phyloP scores from a whole-genome alignment of 1,284 basidiomycete genomes.

The Austroboletus rostrupii region DNA sequence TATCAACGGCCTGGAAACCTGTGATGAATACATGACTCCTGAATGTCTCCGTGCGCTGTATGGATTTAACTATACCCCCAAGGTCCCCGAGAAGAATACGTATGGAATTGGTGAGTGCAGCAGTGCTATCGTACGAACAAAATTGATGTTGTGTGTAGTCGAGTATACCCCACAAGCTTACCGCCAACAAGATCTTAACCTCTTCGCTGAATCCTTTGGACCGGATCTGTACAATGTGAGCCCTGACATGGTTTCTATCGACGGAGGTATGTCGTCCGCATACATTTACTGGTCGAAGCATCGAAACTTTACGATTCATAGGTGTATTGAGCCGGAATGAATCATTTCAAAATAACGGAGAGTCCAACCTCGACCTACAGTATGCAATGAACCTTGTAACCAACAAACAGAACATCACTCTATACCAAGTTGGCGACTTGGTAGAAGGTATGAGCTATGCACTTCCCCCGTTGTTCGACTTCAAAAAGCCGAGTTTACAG shows the following conservation, averaged over 20 bases:
- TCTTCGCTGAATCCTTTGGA: slow-evolving; percentile 40
- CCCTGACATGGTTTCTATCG: slow-evolving; percentile 38
- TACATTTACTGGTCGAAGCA: neutral
- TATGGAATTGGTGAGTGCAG: slow-evolving; percentile 44
- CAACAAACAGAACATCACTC: slow-evolving; percentile 35
- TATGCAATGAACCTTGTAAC: slow-evolving; percentile 47
- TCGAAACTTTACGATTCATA: slow-evolving; percentile 15
- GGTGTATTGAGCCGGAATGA: slow-evolving; percentile 31
- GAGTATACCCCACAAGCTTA: slow-evolving; percentile 51
- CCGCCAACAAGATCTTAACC: slow-evolving; percentile 40
- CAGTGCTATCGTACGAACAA: neutral
- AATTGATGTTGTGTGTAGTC: slow-evolving; percentile 27
- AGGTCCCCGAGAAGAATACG: slow-evolving; percentile 39
- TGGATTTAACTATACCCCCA: slow-evolving; percentile 39
- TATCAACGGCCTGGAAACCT: slow-evolving; percentile 30
- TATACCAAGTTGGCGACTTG: slow-evolving; percentile 48
- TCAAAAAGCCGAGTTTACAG: slow-evolving; percentile 17
- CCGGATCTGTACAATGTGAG: slow-evolving; percentile 32
- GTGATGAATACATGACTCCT: slow-evolving; percentile 43
- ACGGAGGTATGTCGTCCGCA: slow-evolving; percentile 37
- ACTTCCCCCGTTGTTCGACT: neutral
- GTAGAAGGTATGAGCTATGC: slow-evolving; percentile 32
- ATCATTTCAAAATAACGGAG: slow-evolving; percentile 44
- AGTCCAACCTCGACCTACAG: slow-evolving; percentile 53
- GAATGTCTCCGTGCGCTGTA: slow-evolving; percentile 48